These are phyloP conservation scores for Ascobolus immersus DNA, from an alignment of 495 filamentous ascomycete genomes.

Conservation along the genomic window DNA sequence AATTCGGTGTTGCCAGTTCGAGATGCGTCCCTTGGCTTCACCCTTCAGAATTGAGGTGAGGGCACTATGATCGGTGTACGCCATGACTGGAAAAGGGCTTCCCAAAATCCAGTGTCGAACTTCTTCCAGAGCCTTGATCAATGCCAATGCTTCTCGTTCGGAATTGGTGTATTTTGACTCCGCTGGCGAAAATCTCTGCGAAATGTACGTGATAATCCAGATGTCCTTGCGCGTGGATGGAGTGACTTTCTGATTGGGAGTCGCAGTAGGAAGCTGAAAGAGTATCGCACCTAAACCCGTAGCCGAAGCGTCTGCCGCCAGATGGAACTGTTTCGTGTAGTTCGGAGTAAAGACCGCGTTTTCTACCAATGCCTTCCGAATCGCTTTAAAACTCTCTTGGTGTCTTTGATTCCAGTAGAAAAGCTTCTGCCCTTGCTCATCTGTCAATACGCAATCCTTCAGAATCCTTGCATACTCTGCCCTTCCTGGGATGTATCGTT, in stretches of 20 bases:
- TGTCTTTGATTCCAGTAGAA: background rate
- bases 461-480: background rate
- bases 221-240: background rate
- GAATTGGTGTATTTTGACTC: background rate
- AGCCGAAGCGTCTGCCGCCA: background rate
- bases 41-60: background rate
- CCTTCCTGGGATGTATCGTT: background rate
- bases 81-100: background rate
- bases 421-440: too few relatives aligned
- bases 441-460: background rate
- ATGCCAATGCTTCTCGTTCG: background rate
- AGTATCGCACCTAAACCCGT: background rate
- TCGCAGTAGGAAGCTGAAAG: background rate
- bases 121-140: background rate
- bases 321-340: background rate
- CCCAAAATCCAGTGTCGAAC: background rate
- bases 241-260: background rate
- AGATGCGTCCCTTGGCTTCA: background rate
- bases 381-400: background rate
- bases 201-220: background rate
- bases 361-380: background rate
- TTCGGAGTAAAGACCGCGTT: background rate
- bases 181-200: background rate
- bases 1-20: background rate
- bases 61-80: background rate